Conservation (phyloP, 2,329 filamentous ascomycete species). For the Cyphellophora attinorum region DNA sequence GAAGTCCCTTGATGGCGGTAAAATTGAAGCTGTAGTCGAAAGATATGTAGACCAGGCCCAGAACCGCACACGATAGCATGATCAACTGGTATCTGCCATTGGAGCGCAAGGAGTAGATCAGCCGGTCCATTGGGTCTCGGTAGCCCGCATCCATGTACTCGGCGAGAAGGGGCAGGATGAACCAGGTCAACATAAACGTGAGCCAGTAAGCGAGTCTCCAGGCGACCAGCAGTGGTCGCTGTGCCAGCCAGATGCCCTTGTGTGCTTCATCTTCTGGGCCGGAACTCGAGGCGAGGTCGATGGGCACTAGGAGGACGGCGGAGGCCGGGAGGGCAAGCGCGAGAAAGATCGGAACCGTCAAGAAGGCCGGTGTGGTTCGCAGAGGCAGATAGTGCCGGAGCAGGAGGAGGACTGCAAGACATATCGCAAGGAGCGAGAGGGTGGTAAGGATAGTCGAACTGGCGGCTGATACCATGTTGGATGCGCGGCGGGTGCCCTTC, state of each 20-base stretch:
- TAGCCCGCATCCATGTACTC: constrained; percentile 95
- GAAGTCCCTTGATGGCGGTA: constrained; percentile 65
- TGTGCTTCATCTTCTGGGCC: constrained; percentile 55
- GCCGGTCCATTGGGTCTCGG: constrained; percentile 68
- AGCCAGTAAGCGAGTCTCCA: constrained; percentile 98
- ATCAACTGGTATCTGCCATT: constrained; percentile 87
- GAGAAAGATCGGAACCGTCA: constrained; percentile 87
- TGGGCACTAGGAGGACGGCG: constrained; percentile 84
- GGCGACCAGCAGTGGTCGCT: constrained; percentile 67
- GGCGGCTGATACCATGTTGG: constrained; percentile 44
- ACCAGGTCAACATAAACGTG: constrained; percentile 92
- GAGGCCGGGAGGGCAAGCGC: constrained; percentile 87
- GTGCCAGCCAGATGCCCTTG: constrained; percentile 79
- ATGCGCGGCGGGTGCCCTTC: too few species aligned
- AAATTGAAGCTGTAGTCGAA: constrained; percentile 65
- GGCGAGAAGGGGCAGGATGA: constrained; percentile 82
- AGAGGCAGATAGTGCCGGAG: constrained; percentile 84
- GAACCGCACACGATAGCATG: constrained; percentile 57
- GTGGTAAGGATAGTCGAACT: constrained; percentile 72
- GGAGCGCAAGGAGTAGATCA: constrained; percentile 73
- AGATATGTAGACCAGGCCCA: constrained; percentile 76
- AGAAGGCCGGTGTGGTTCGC: constrained; percentile 79
- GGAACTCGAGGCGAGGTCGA: constrained; percentile 84
- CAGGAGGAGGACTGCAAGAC: constrained; percentile 68
- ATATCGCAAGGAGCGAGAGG: constrained; percentile 63